Conservation (phyloP, 108 stramenopile species). For the Nitzschia inconspicua region DNA sequence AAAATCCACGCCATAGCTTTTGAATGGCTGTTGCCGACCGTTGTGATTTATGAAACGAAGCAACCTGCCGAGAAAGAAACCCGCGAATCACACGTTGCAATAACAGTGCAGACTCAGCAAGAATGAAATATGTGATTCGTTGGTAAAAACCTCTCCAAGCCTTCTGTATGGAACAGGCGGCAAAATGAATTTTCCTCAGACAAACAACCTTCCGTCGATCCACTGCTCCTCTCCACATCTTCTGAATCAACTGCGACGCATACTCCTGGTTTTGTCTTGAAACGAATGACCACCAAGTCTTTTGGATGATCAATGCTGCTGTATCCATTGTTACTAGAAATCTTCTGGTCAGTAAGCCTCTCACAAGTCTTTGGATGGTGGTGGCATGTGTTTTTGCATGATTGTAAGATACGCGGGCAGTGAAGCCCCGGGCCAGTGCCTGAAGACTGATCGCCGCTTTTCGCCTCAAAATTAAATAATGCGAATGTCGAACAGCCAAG, state of each 20-base stretch:
- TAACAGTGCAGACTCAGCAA: constrained; percentile 4
- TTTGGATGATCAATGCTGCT: constrained; percentile 26
- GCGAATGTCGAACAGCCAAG: constrained; percentile 5
- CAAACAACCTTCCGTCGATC: not conserved
- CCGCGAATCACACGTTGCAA: constrained; percentile 20
- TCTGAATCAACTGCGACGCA: constrained; percentile 29
- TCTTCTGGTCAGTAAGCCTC: constrained; percentile 21
- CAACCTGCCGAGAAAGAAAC: constrained; percentile 3
- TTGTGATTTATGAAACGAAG: not conserved
- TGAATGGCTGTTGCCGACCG: constrained; percentile 35
- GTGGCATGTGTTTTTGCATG: not conserved
- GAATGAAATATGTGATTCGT: constrained; percentile 7
- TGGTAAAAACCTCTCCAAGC: constrained; percentile 24
- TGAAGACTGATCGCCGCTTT: constrained; percentile 37
- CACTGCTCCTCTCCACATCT: constrained; percentile 9
- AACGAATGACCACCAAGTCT: constrained; percentile 32
- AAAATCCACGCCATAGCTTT: constrained; percentile 41
- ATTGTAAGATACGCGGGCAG: constrained; percentile 5
- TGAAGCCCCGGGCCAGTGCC: constrained; percentile 26
- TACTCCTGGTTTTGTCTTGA: constrained; percentile 4
- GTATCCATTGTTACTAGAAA: not conserved
- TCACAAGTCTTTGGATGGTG: constrained; percentile 25
- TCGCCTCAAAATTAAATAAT: not conserved
- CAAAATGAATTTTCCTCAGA: constrained; percentile 1
- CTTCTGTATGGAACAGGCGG: constrained; percentile 44